Percentiles rank a stretch among this genome's conserved stretches.
Evolutionary conservation across 108 stramenopile species (phyloP).

Genomic region (Pseudonitzschia multistriata): DNA sequence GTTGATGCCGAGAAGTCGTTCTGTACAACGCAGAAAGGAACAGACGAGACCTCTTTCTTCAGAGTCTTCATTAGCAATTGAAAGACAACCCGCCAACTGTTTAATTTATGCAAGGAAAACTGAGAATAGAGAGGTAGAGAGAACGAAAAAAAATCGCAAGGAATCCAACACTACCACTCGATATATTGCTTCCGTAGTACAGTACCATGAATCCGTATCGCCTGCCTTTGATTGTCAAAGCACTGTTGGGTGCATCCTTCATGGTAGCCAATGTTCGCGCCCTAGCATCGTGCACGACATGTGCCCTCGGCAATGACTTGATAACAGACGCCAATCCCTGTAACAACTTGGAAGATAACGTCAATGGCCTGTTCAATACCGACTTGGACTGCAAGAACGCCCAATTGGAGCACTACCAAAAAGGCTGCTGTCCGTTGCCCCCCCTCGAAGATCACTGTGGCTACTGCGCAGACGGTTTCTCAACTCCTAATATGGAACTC

Average conservation of each 20-base stretch:
- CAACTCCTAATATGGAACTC: neutral
- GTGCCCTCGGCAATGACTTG: neutral
- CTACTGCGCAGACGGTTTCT: slow-evolving; percentile 21
- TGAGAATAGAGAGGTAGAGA: too few species aligned
- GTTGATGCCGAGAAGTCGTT: too few species aligned
- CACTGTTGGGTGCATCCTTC: neutral
- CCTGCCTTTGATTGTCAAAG: neutral
- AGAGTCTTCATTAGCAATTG: too few species aligned
- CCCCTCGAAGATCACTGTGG: slow-evolving; percentile 6
- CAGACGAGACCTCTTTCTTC: too few species aligned
- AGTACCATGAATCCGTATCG: too few species aligned
- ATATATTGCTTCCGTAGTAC: too few species aligned
- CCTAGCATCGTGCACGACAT: neutral
- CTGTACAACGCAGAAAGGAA: too few species aligned
- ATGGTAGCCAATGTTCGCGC: neutral
- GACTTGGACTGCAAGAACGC: slow-evolving; percentile 19
- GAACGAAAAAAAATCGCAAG: too few species aligned
- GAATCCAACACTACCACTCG: too few species aligned
- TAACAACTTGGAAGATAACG: neutral
- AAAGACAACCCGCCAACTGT: too few species aligned
- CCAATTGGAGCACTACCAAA: slow-evolving; percentile 29
- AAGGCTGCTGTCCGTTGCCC: slow-evolving; percentile 23
- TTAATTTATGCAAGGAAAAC: too few species aligned
- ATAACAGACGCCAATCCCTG: neutral
- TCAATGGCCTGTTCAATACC: slow-evolving; percentile 1